These are phyloP conservation scores for Hyaloscypha variabilis DNA, from an alignment of 495 filamentous ascomycete species.

Conservation along the genomic window DNA sequence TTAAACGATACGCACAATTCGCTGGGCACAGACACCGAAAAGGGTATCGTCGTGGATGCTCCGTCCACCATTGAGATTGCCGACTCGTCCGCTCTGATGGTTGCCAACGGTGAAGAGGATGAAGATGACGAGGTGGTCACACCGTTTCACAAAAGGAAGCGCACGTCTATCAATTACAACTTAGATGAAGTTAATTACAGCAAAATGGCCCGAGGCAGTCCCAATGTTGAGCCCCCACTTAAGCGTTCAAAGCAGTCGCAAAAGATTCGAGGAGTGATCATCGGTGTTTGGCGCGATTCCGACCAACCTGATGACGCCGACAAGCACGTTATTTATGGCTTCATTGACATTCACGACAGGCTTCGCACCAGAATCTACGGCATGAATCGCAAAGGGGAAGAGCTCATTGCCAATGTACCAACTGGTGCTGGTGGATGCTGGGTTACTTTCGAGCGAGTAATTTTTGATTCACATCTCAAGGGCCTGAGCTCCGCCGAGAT, in stretches of 20 bases:
- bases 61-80: slow-evolving; percentile 12
- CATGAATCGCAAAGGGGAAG: slow-evolving; percentile 39
- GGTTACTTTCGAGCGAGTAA: slow-evolving; percentile 55
- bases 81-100: slow-evolving; percentile 18
- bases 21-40: slow-evolving; percentile 19
- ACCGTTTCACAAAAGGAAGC: slow-evolving; percentile 52
- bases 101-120: slow-evolving; percentile 24
- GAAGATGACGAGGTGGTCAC: slow-evolving; percentile 30
- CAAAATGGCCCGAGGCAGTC: slow-evolving; percentile 22
- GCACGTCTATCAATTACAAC: slow-evolving; percentile 43
- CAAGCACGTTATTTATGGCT: slow-evolving; percentile 54
- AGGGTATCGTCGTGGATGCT: slow-evolving; percentile 28
- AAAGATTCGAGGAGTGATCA: slow-evolving; percentile 43
- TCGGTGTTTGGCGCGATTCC: slow-evolving; percentile 59
- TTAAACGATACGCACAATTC: slow-evolving; percentile 18
- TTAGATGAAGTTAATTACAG: slow-evolving; percentile 35
- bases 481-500: slow-evolving; percentile 48
- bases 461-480: slow-evolving; percentile 50
- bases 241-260: slow-evolving; percentile 32
- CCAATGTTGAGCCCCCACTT: slow-evolving; percentile 24
- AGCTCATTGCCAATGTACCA: slow-evolving; percentile 43
- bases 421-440: slow-evolving; percentile 56
- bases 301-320: slow-evolving; percentile 40
- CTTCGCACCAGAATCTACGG: slow-evolving; percentile 53
- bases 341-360: slow-evolving; percentile 55